phyloP scores from a whole-genome alignment of 73 alveolate species.

The Stentor roeselii region DNA sequence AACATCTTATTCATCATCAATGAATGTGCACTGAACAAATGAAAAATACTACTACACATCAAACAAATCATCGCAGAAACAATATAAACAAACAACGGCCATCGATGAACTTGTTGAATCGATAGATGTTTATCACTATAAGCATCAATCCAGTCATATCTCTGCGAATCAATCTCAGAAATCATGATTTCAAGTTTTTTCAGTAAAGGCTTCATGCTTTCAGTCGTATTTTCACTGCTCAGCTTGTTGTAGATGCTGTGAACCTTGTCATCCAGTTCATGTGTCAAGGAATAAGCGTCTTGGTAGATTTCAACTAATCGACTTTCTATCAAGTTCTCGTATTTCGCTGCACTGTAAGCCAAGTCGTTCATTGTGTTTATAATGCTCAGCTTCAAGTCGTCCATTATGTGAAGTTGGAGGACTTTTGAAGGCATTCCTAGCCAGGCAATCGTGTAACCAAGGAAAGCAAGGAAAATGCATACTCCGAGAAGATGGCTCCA shows the following conservation, averaged over 20 bases:
- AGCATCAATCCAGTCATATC: background rate
- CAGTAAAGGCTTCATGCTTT: background rate
- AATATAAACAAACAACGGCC: constrained; percentile 67
- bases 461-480: background rate
- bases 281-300: background rate
- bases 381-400: no score
- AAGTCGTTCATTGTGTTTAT: no score
- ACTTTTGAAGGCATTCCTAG: background rate
- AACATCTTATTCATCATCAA: constrained; percentile 38
- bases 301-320: background rate
- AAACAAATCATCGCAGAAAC: constrained; percentile 70
- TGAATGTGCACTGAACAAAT: constrained; percentile 44
- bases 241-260: background rate
- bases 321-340: background rate
- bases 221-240: background rate
- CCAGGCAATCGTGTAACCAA: background rate
- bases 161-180: background rate
- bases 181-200: background rate
- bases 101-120: background rate
- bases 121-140: background rate
- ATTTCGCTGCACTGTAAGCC: background rate
- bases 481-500: constrained; percentile 80
- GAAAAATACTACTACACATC: constrained; percentile 53
- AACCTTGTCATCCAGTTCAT: background rate
- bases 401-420: no score